Conservation (phyloP, 306 rosid species). For the Hylodesmum podocarpum region DNA sequence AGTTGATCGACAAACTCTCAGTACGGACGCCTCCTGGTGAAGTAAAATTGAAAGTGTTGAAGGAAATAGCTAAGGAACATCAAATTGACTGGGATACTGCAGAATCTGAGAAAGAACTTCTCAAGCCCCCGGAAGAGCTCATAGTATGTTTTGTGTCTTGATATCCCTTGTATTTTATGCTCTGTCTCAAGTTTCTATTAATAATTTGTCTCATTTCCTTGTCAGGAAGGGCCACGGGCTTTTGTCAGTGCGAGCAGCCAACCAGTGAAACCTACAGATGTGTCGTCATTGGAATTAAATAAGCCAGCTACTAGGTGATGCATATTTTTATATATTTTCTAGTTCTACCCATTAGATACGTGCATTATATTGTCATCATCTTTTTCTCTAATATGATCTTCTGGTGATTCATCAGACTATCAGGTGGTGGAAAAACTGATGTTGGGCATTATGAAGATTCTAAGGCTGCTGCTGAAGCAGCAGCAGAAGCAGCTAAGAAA, state of each 20-base stretch:
- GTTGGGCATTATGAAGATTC: slow-evolving; percentile 54
- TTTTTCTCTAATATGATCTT: slow-evolving; percentile 6
- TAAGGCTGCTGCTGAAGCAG: slow-evolving; percentile 82
- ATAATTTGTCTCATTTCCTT: neutral
- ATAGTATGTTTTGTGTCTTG: slow-evolving; percentile 50
- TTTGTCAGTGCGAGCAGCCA: slow-evolving; percentile 74
- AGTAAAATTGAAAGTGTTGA: slow-evolving; percentile 76
- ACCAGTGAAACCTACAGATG: slow-evolving; percentile 50
- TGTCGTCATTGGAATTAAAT: slow-evolving; percentile 43
- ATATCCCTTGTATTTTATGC: slow-evolving; percentile 11
- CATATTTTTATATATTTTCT: neutral
- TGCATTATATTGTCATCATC: neutral
- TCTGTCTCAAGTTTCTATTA: neutral
- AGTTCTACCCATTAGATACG: neutral
- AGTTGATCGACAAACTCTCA: slow-evolving; percentile 97
- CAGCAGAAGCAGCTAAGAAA: slow-evolving; percentile 80
- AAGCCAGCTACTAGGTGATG: slow-evolving; percentile 29
- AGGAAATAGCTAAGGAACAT: slow-evolving; percentile 92
- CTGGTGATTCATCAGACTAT: slow-evolving; percentile 33
- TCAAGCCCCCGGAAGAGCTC: slow-evolving; percentile 79
- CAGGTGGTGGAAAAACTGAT: slow-evolving; percentile 35
- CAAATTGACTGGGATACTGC: slow-evolving; percentile 85
- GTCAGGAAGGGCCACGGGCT: slow-evolving; percentile 65
- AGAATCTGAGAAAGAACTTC: slow-evolving; percentile 86
- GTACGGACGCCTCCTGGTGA: slow-evolving; percentile 81